A percentile compares a stretch with the other conserved stretches of the same genome.
phyloP scores from a whole-genome alignment of 176 grass and related monocot genomes.

The Hordeum marinum region DNA sequence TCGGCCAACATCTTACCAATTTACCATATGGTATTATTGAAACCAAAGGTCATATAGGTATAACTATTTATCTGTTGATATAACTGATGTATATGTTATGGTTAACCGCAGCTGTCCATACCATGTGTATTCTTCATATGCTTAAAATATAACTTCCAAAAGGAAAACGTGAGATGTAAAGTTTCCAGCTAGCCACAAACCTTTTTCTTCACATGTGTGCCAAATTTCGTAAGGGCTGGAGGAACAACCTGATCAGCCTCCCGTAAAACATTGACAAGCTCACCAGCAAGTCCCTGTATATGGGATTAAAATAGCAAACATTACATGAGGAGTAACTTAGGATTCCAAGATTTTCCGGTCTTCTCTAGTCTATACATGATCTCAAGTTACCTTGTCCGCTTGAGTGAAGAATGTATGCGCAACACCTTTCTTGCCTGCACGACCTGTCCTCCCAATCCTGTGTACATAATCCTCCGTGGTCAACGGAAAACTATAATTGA shows the following conservation, averaged over 20 bases:
- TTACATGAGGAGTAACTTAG: neutral
- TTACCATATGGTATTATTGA: neutral
- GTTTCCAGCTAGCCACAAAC: constrained; percentile 31
- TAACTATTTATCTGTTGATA: neutral
- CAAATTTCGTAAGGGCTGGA: constrained; percentile 78
- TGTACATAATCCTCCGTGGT: constrained; percentile 98
- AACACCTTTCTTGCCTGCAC: constrained; percentile 95
- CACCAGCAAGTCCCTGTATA: constrained; percentile 79
- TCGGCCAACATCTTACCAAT: neutral
- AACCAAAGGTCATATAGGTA: neutral
- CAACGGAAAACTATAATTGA: constrained; percentile 98
- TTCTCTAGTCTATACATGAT: neutral
- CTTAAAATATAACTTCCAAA: constrained; percentile 15
- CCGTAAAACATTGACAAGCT: constrained; percentile 91
- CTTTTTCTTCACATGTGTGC: constrained; percentile 99
- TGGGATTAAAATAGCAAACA: constrained; percentile 13
- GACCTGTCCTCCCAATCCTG: constrained; percentile 89
- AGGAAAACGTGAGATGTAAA: neutral
- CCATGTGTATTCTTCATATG: neutral
- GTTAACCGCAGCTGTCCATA: neutral
- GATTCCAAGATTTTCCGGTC: neutral
- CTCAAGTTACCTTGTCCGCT: constrained; percentile 64
- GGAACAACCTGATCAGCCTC: constrained; percentile 93
- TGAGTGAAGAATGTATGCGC: constrained; percentile 97
- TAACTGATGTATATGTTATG: neutral